Evolutionary conservation across 1,284 basidiomycete species (phyloP), one percentile per base, ranked within the genome.

Genomic region (Vanrija sp.): DNA sequence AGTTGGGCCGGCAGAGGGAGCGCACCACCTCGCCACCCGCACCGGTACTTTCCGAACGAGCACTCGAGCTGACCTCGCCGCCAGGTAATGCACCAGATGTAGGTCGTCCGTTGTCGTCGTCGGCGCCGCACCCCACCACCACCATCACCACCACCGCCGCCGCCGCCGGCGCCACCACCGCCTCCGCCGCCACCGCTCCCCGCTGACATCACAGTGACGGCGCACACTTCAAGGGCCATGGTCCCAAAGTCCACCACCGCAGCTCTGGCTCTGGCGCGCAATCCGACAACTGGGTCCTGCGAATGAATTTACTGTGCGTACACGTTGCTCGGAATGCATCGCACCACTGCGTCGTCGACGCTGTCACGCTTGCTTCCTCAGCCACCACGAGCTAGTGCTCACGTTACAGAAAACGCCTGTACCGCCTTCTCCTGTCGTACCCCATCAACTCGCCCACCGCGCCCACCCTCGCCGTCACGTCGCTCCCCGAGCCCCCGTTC

Each of bases 211-310:
- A 7, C 47, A 60, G 54, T 36, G 55, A 54, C 46, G 49, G 41
- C 8, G 65, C 61, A 0, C 67, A 73, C 51, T 75, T 75, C 69
- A 73, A 71, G 50, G 59, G 50, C 36, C 31, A 31, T 31, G 48
- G 51, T 3, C 54, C 51, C 1, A 59, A 56, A 39, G 43, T 49
- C 5, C 48, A 54, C 31, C 19, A 39, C 57, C 18, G 45, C 55
- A n/a, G 49, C 54, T 36, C 55, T 59, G 45, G 53, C 48, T 45
- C 50, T 38, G 18, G 53, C 49, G 43, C 45, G 9, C 44, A 50
- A 45, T 36, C 57, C 3, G 71, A 73, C 49, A 73, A 72, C 56
- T 75, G 72, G 72, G 69, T 75, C 1, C 54, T 73, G 14, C 64
- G 63, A 16, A 70, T 68, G 63, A 75, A 75, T 47, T 64, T 65